A percentile compares a stretch with the other conserved stretches of the same genome.
Conservation (phyloP, 2,329 filamentous ascomycete species). For the Xylariaceae sp. region DNA sequence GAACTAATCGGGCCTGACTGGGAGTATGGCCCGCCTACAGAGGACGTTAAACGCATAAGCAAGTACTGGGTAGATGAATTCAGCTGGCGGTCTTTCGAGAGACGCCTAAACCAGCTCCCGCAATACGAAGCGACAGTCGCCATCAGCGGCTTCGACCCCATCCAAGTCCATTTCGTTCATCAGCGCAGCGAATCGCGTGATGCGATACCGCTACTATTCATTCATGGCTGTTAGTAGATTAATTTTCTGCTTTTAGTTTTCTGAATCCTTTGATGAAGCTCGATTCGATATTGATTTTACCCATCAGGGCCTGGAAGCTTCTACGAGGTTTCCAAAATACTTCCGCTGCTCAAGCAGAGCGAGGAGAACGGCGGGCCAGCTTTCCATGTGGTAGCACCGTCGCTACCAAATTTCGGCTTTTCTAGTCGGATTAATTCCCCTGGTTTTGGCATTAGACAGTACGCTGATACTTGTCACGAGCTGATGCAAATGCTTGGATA, state of each 20-base stretch:
- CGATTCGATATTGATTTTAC: too few relatives aligned
- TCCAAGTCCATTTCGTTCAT: slow-evolving; percentile 19
- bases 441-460: slow-evolving; percentile 27
- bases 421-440: slow-evolving; percentile 25
- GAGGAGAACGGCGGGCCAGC: slow-evolving; percentile 17
- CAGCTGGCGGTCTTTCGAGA: slow-evolving; percentile 11
- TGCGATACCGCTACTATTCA: slow-evolving; percentile 16
- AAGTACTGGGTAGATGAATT: slow-evolving; percentile 12
- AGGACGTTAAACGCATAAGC: slow-evolving; percentile 6
- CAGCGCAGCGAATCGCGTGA: slow-evolving; percentile 2
- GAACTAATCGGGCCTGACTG: not conserved
- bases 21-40: not conserved
- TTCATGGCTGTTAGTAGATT: slow-evolving; percentile 18
- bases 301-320: slow-evolving; percentile 28
- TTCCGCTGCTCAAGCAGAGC: slow-evolving; percentile 19
- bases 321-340: slow-evolving; percentile 23
- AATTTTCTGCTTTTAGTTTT: not conserved
- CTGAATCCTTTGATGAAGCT: too few relatives aligned
- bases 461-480: slow-evolving; percentile 28
- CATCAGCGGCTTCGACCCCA: slow-evolving; percentile 11
- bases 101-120: slow-evolving; percentile 9
- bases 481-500: slow-evolving; percentile 33
- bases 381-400: slow-evolving; percentile 36
- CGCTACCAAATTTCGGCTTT: slow-evolving; percentile 36
- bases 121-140: slow-evolving; percentile 14